Evolutionary conservation across 2,329 filamentous ascomycete species (phyloP).

Genomic region (Nemania sp.): DNA sequence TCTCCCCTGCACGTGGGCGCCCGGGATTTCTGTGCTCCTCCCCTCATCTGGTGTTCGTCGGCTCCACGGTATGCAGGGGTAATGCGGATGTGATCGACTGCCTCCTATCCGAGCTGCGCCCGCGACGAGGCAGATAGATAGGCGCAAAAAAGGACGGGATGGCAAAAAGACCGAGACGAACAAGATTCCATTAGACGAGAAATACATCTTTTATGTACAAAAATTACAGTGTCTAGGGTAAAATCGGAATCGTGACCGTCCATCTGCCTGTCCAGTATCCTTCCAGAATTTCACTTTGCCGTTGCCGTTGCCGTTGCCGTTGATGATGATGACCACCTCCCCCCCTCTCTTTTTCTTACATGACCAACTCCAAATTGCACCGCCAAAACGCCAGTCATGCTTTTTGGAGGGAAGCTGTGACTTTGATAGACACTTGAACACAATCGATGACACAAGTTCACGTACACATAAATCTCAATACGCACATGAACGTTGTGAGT

Average conservation of each 20-base stretch:
- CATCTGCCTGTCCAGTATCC: slow-evolving; percentile 9
- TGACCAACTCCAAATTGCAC: slow-evolving; percentile 34
- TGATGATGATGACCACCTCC: slow-evolving; percentile 26
- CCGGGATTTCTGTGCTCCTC: background rate
- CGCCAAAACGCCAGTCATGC: slow-evolving; percentile 42
- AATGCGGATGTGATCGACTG: background rate
- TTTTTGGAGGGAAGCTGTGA: slow-evolving; percentile 28
- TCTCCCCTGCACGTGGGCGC: background rate
- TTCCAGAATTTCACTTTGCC: slow-evolving; percentile 20
- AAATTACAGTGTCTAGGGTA: slow-evolving; percentile 28
- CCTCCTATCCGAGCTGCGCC: background rate
- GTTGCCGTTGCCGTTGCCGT: slow-evolving; percentile 24
- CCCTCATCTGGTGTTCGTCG: background rate
- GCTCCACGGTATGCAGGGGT: background rate
- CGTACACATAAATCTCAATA: slow-evolving; percentile 1
- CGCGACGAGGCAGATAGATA: background rate
- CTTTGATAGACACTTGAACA: slow-evolving; percentile 23
- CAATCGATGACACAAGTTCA: background rate
- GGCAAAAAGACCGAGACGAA: slow-evolving; percentile 10
- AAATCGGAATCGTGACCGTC: slow-evolving; percentile 25
- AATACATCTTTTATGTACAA: slow-evolving; percentile 3
- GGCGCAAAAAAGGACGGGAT: background rate
- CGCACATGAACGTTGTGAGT: slow-evolving; percentile 4
- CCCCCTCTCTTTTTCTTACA: slow-evolving; percentile 29
- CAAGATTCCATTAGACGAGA: slow-evolving; percentile 23